phyloP scores from a whole-genome alignment of 495 filamentous ascomycete species.

The Xylaria cubensis region DNA sequence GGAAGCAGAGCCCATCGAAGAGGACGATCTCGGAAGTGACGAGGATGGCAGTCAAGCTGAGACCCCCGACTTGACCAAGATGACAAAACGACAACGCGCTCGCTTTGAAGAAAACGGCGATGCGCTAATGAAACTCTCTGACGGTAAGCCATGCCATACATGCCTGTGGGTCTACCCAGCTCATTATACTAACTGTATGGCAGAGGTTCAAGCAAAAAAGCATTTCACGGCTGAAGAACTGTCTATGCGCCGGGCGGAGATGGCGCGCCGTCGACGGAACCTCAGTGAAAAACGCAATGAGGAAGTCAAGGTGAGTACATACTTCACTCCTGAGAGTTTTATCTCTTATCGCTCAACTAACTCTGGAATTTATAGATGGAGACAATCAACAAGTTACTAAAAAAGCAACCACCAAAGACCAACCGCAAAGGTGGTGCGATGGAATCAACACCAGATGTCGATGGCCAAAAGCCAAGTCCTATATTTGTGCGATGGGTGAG shows the following conservation, averaged over 20 bases:
- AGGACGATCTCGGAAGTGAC: conserved; percentile 69
- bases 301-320: conserved; percentile 85
- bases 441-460: conserved; percentile 61
- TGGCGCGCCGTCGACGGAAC: conserved; percentile 93
- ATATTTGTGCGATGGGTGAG: conserved; percentile 82
- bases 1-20: conserved; percentile 59
- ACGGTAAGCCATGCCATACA: conserved; percentile 53
- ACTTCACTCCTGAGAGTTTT: neutral
- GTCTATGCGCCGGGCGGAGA: conserved; percentile 92
- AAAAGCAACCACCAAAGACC: conserved; percentile 90
- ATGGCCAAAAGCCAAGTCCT: conserved; percentile 64
- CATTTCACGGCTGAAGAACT: conserved; percentile 92
- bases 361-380: conserved; percentile 71
- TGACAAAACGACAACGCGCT: conserved; percentile 87
- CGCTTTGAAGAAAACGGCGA: conserved; percentile 68
- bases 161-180: neutral
- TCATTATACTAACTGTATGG: conserved; percentile 24
- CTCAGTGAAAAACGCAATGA: conserved; percentile 98
- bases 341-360: conserved; percentile 3
- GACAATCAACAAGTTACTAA: conserved; percentile 95
- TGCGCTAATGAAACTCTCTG: conserved; percentile 77
- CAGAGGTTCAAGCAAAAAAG: conserved; percentile 94
- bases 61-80: conserved; percentile 80
- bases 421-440: conserved; percentile 61
- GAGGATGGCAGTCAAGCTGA: conserved; percentile 66